Evolutionary conservation across 106 monocot genomes (phyloP), one percentile per base, ranked within the genome.

Genomic region (Phalaenopsis equestris): DNA sequence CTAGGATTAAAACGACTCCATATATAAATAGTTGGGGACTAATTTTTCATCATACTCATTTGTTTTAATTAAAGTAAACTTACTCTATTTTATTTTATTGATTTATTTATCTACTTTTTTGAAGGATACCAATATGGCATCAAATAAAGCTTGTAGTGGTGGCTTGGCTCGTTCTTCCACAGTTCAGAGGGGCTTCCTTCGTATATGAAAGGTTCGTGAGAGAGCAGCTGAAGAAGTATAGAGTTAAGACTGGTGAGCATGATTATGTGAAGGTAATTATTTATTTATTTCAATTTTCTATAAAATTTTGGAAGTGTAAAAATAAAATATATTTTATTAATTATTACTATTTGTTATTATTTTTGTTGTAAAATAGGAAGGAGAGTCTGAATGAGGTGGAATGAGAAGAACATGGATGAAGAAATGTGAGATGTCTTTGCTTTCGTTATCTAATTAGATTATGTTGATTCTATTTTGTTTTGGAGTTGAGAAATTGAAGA

Each of bases 81-180:
- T 30, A 30, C 30, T 30, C 30, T 30, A 30, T 30, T 30, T 30
- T 0, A 30, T 30, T 30, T 30, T 30, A 30, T 30, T 30, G 0
- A 38, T 38, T 70, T 70, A 72, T 52, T 61, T 36, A 30, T 30
- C 0, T 30, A 30, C 18, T 77, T 73, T 9, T 19, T 9, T 89
- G 41, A 75, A 94, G 94, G 94, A 87, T 94, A 41, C 92, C 94
- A 0, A 80, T 98, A 67, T 98, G 94, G 94, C 90, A 94, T 67
- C 86, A 79, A 18, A 61, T 94, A 45, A 97, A 97, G 84, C 56
- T 97, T 75, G 78, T 75, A 9, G 78, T 94, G 73, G 87, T 90
- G 58, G 89, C 92, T 19, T 98, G 97, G 97, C 47, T 98, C 47
- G 94, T 98, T 55, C 86, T 94, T 8, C 97, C 97, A 43, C 97